A percentile compares a stretch with the other conserved stretches of the same genome.
phyloP scores from a whole-genome alignment of 73 alveolate species.

The Paramecium biaurelia region DNA sequence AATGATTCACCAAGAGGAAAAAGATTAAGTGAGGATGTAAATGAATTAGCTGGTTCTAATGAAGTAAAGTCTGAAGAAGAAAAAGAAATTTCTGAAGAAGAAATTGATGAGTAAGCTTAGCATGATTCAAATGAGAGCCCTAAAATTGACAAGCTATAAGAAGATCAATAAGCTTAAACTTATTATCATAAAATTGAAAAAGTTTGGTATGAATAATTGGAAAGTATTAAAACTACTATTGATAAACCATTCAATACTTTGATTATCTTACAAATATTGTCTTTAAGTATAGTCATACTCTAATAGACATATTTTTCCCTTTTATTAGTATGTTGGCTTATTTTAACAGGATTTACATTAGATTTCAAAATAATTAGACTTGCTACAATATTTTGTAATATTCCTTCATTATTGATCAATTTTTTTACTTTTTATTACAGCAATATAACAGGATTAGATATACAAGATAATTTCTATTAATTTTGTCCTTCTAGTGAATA shows the following conservation, averaged over 20 bases:
- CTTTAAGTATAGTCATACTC: not conserved
- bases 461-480: not conserved
- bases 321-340: not conserved
- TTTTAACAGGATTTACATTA: not conserved
- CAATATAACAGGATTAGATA: not conserved
- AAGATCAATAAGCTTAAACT: not conserved
- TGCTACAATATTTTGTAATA: not conserved
- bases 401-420: not conserved
- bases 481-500: not conserved
- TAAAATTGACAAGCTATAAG: not conserved
- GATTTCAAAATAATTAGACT: not conserved
- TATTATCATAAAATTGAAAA: not conserved
- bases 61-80: not conserved
- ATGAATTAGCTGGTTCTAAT: not conserved
- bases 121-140: not conserved
- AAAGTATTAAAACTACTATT: not conserved
- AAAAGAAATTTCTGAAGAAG: not conserved
- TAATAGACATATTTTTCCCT: conserved; percentile 16
- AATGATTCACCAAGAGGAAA: not conserved
- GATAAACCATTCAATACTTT: not conserved
- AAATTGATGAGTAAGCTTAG: not conserved
- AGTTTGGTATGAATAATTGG: not conserved
- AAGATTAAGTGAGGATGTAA: not conserved
- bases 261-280: not conserved
- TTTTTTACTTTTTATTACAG: conserved; percentile 20